Percentiles rank a stretch among this genome's conserved stretches.
These are phyloP conservation scores for Hymenotorrendiella dingleyae DNA, from an alignment of 2,329 filamentous ascomycete species.

Conservation along the genomic window DNA sequence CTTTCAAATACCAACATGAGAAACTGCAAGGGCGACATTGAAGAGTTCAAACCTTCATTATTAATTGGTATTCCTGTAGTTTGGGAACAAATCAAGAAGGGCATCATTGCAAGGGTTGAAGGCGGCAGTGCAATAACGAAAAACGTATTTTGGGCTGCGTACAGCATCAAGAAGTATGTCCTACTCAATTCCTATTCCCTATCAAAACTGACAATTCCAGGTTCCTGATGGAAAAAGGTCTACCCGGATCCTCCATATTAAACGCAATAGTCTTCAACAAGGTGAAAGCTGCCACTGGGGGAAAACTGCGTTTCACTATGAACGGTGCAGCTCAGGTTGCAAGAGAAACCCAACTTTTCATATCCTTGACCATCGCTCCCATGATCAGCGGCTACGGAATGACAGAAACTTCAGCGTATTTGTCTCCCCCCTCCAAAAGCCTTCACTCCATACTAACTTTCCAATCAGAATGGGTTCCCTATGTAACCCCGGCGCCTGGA, in stretches of 20 bases:
- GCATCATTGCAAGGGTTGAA: constrained; percentile 73
- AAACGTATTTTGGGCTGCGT: constrained; percentile 68
- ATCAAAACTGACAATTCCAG: constrained; percentile 32
- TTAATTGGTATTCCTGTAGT: constrained; percentile 91
- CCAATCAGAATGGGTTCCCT: constrained; percentile 69
- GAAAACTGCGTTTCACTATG: constrained; percentile 79
- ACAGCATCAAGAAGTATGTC: constrained; percentile 50
- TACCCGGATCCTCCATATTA: constrained; percentile 62
- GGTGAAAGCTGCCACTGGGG: constrained; percentile 81
- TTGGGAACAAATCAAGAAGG: constrained; percentile 95
- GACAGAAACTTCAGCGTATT: constrained; percentile 73
- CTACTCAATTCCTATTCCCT: constrained; percentile 30
- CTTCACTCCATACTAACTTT: constrained; percentile 59
- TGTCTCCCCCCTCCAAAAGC: neutral
- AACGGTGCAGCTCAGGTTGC: constrained; percentile 89
- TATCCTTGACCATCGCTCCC: constrained; percentile 82
- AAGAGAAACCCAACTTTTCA: constrained; percentile 77
- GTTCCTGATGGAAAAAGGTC: constrained; percentile 47
- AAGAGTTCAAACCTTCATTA: constrained; percentile 79
- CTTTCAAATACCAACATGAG: constrained; percentile 77
- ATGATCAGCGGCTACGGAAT: constrained; percentile 92
- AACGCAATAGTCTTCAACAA: constrained; percentile 85
- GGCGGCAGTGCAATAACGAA: constrained; percentile 58
- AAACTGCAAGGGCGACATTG: constrained; percentile 88
- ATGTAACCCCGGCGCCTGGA: constrained; percentile 77